phyloP scores from a whole-genome alignment of 768 basidiomycete species.

The Mycena amicta region DNA sequence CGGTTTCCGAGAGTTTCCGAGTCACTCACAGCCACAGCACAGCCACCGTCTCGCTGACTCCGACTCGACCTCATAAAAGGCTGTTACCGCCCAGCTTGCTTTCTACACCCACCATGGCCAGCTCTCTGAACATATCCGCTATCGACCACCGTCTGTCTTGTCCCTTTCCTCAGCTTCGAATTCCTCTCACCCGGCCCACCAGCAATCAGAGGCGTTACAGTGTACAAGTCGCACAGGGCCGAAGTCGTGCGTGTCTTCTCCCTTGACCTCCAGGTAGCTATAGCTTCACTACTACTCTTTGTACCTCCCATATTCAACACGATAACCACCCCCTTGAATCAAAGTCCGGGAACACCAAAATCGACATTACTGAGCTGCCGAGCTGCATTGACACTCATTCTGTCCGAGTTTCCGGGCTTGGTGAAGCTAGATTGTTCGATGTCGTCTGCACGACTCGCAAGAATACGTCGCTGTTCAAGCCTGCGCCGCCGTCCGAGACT shows the following conservation, averaged over 20 bases:
- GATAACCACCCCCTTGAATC: slow-evolving; percentile 1
- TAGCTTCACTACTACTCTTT: neutral
- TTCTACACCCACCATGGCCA: slow-evolving; percentile 4
- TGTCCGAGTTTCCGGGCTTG: slow-evolving; percentile 54
- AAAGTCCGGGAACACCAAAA: slow-evolving; percentile 56
- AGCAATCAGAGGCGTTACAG: slow-evolving; percentile 55
- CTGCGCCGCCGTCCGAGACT: slow-evolving; percentile 28
- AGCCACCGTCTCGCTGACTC: too few relatives aligned
- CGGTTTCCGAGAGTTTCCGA: too few relatives aligned
- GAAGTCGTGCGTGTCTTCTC: slow-evolving; percentile 57
- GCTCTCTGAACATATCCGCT: slow-evolving; percentile 16
- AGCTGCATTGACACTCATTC: slow-evolving; percentile 53
- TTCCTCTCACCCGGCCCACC: too few relatives aligned
- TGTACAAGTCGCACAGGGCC: slow-evolving; percentile 59
- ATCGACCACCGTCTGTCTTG: slow-evolving; percentile 10
- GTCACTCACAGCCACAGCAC: too few relatives aligned
- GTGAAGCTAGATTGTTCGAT: slow-evolving; percentile 53
- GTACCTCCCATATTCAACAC: neutral
- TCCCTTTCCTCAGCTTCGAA: neutral
- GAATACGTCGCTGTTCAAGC: slow-evolving; percentile 19
- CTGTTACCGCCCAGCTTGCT: neutral
- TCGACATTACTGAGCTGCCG: slow-evolving; percentile 53
- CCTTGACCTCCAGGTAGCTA: slow-evolving; percentile 49
- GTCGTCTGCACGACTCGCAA: slow-evolving; percentile 48
- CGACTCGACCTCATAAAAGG: neutral